These are phyloP conservation scores for Warburgia ugandensis DNA, from an alignment of 164 flowering plant species.

Conservation along the genomic window DNA sequence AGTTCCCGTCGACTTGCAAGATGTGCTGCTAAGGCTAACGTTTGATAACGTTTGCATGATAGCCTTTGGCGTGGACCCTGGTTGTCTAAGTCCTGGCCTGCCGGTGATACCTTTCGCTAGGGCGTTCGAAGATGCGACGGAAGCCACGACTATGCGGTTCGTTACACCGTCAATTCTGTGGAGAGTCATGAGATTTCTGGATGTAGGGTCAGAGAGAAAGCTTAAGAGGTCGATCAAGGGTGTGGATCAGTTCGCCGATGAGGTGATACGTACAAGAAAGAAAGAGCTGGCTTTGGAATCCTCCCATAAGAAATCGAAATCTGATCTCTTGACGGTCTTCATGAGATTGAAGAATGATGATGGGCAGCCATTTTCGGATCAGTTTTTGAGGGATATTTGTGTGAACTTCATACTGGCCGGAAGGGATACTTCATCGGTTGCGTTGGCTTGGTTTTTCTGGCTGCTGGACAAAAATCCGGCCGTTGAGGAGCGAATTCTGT, in stretches of 20 bases:
- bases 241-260: conserved; percentile 66
- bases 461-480: conserved; percentile 45
- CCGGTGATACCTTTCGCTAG: conserved; percentile 77
- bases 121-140: conserved; percentile 87
- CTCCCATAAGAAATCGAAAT: conserved; percentile 19
- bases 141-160: conserved; percentile 55
- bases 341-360: conserved; percentile 68
- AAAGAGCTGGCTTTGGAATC: conserved; percentile 38
- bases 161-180: conserved; percentile 63
- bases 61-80: conserved; percentile 91
- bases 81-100: conserved; percentile 52
- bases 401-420: conserved; percentile 92
- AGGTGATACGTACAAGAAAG: conserved; percentile 60
- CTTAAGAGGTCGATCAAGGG: conserved; percentile 42
- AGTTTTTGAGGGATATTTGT: conserved; percentile 76
- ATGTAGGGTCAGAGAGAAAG: conserved; percentile 51
- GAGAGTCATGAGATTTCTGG: conserved; percentile 53
- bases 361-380: conserved; percentile 53
- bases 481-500: conserved; percentile 57
- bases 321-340: conserved; percentile 74
- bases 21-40: conserved; percentile 63
- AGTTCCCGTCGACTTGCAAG: conserved; percentile 52
- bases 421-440: conserved; percentile 90
- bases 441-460: conserved; percentile 94
- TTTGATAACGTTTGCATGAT: conserved; percentile 97